phyloP scores from a whole-genome alignment of 2,329 filamentous ascomycete species.

The Calonectria pauciramosa region DNA sequence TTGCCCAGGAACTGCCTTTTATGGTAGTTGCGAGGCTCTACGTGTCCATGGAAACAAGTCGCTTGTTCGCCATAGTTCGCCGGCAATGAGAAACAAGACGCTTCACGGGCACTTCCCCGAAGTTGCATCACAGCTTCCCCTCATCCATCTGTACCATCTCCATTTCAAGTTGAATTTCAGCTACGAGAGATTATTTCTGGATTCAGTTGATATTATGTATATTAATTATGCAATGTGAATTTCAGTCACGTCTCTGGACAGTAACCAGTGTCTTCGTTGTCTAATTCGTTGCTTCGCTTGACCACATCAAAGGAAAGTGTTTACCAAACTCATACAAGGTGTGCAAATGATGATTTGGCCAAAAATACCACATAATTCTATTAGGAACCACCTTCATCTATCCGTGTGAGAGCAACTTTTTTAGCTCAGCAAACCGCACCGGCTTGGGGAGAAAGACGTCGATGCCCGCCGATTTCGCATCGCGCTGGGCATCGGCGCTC shows the following conservation, averaged over 20 bases:
- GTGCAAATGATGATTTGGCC: background rate
- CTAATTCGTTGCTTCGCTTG: background rate
- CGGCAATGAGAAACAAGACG: no score
- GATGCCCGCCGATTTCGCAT: conserved; percentile 63
- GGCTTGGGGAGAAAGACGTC: conserved; percentile 68
- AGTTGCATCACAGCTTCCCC: background rate
- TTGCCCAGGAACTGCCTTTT: no score
- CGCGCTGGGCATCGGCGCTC: conserved; percentile 61
- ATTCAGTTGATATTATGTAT: background rate
- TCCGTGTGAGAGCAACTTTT: conserved; percentile 48
- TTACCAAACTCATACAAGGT: background rate
- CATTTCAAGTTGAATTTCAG: background rate
- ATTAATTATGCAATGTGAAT: background rate
- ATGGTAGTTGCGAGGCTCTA: no score
- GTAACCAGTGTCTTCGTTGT: background rate
- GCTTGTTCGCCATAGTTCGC: no score
- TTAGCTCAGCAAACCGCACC: conserved; percentile 58
- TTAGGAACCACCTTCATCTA: background rate
- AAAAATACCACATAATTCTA: background rate
- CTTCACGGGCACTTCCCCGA: background rate
- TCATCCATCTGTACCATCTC: background rate
- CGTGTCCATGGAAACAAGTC: no score
- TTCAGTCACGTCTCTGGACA: background rate
- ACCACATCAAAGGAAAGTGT: background rate
- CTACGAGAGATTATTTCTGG: background rate